These are phyloP conservation scores for Neonectria magnoliae DNA, from an alignment of 2,329 filamentous ascomycete species.

Conservation along the genomic window DNA sequence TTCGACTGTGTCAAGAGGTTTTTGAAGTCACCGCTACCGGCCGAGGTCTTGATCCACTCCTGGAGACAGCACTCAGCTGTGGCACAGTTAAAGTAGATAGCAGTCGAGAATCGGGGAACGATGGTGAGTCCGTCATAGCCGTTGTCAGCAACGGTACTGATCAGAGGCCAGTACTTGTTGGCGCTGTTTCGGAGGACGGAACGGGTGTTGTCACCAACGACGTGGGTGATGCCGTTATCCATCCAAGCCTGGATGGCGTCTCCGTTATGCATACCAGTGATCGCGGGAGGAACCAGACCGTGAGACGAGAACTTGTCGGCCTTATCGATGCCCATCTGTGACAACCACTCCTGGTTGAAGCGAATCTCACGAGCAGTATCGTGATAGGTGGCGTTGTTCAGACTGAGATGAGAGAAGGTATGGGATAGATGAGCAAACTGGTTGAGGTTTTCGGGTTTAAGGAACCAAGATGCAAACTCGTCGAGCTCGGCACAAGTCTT, in stretches of 20 bases:
- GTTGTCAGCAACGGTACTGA: constrained; percentile 26
- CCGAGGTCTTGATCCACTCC: constrained; percentile 32
- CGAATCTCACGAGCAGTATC: constrained; percentile 28
- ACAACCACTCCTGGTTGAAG: constrained; percentile 32
- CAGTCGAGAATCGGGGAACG: constrained; percentile 28
- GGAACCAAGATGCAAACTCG: constrained; percentile 29
- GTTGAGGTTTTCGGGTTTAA: constrained; percentile 26
- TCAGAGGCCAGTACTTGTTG: constrained; percentile 28
- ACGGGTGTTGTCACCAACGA: constrained; percentile 33
- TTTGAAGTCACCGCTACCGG: constrained; percentile 20
- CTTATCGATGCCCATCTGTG: constrained; percentile 26
- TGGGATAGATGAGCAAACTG: constrained; percentile 30
- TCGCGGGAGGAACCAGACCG: constrained; percentile 29
- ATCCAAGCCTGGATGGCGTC: constrained; percentile 31
- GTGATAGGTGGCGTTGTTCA: constrained; percentile 33
- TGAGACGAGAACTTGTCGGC: constrained; percentile 23
- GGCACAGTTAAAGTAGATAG: constrained; percentile 33
- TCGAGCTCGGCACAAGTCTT: constrained; percentile 26
- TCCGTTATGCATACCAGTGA: constrained; percentile 31
- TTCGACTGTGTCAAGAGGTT: constrained; percentile 23
- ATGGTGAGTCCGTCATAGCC: constrained; percentile 28
- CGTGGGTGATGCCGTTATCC: constrained; percentile 24
- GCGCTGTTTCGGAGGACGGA: constrained; percentile 10
- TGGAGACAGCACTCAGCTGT: constrained; percentile 26
- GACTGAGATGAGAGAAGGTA: constrained; percentile 28